phyloP scores from a whole-genome alignment of 768 basidiomycete genomes.

The Trametes elegans region DNA sequence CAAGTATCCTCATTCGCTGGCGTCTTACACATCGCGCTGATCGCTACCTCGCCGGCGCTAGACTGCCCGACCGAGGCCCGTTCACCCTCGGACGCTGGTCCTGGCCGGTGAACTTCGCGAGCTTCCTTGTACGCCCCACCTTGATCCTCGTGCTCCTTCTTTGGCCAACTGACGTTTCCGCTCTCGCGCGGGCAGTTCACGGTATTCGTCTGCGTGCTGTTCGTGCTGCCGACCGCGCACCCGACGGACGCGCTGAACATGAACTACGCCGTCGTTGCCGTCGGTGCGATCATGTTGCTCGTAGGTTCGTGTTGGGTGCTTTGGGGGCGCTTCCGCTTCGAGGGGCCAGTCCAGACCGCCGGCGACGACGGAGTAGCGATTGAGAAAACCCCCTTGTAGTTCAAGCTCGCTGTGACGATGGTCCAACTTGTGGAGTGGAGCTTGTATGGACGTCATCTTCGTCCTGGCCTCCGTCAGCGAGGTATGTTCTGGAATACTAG shows the following conservation, averaged over 20 bases:
- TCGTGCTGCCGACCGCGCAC: slow-evolving; percentile 52
- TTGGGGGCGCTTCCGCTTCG: slow-evolving; percentile 46
- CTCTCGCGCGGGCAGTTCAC: too few species aligned
- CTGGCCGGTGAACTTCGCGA: slow-evolving; percentile 47
- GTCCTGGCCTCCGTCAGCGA: background rate
- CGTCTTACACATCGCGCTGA: background rate
- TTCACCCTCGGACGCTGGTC: slow-evolving; percentile 53
- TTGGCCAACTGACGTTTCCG: too few species aligned
- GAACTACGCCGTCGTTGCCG: slow-evolving; percentile 56
- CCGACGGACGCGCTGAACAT: slow-evolving; percentile 50
- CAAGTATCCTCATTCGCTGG: slow-evolving; percentile 4
- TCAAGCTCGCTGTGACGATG: background rate
- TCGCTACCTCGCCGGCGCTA: slow-evolving; percentile 20
- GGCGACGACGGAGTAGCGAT: slow-evolving; percentile 2
- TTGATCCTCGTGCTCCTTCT: background rate
- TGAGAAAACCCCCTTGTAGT: background rate
- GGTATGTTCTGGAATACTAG: background rate
- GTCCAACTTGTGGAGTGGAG: background rate
- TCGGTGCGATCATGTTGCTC: slow-evolving; percentile 45
- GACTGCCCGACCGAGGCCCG: slow-evolving; percentile 47
- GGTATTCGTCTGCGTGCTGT: slow-evolving; percentile 51
- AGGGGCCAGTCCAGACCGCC: slow-evolving; percentile 43
- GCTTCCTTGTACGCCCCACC: slow-evolving; percentile 39
- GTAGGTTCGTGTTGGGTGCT: slow-evolving; percentile 45
- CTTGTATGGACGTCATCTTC: background rate